These are phyloP conservation scores for Trebouxia sp. DNA, from an alignment of 139 green algal genomes.

Conservation along the genomic window DNA sequence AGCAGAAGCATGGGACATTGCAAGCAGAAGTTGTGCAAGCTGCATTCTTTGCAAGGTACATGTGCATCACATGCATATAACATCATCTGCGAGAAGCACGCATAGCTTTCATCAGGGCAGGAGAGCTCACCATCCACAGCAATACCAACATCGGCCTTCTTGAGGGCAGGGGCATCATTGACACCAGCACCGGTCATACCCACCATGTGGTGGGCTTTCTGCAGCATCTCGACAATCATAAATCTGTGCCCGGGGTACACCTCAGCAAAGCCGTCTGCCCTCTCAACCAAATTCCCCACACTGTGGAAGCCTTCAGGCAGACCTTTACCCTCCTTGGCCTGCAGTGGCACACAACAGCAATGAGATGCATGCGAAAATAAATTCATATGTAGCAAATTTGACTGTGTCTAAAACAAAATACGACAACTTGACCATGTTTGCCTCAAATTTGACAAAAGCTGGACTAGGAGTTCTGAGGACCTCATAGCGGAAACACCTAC, in stretches of 20 bases:
- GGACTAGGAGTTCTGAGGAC: too few species aligned
- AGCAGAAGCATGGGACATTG: too few species aligned
- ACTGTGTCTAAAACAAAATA: not conserved
- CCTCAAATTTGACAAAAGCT: too few species aligned
- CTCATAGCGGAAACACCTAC: too few species aligned
- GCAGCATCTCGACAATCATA: slow-evolving; percentile 31
- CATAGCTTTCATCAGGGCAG: too few species aligned
- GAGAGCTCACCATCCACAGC: slow-evolving; percentile 48
- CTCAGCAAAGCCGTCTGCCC: slow-evolving; percentile 60
- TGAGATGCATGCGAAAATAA: not conserved
- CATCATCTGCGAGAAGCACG: too few species aligned
- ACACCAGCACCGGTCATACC: slow-evolving; percentile 63
- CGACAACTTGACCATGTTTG: too few species aligned
- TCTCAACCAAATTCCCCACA: slow-evolving; percentile 71
- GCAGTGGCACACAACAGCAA: not conserved
- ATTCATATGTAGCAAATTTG: not conserved
- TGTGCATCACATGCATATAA: too few species aligned
- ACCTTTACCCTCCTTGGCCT: slow-evolving; percentile 51
- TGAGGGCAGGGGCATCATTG: slow-evolving; percentile 72
- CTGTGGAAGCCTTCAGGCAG: slow-evolving; percentile 51
- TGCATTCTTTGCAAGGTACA: too few species aligned
- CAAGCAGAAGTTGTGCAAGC: too few species aligned
- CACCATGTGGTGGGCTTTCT: slow-evolving; percentile 24
- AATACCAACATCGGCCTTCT: slow-evolving; percentile 69
- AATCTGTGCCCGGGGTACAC: slow-evolving; percentile 41